These are phyloP conservation scores for Auxenochlorella protothecoides DNA, from an alignment of 139 green algal genomes.

Conservation along the genomic window DNA sequence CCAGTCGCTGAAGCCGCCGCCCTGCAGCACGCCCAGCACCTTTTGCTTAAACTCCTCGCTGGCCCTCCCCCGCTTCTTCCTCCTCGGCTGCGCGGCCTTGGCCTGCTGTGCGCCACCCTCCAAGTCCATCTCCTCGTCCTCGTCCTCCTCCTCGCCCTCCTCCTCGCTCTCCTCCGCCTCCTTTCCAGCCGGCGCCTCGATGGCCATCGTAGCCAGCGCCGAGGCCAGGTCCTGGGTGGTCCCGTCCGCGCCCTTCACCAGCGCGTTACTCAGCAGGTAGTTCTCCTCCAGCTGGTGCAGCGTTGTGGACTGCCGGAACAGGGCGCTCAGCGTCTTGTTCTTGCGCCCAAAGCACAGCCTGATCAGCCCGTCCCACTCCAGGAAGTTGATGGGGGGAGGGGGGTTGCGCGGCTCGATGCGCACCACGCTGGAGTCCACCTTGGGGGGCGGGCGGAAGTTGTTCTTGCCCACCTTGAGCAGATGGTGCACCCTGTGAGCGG, in stretches of 20 bases:
- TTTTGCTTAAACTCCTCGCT: conserved; percentile 67
- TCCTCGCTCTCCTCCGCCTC: conserved; percentile 18
- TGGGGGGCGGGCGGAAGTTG: conserved; percentile 93
- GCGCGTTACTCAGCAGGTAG: conserved; percentile 44
- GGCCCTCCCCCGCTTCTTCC: conserved; percentile 11
- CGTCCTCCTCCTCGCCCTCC: conserved; percentile 21
- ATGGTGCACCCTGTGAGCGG: conserved; percentile 17
- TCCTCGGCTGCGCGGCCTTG: background rate
- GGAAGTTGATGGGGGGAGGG: conserved; percentile 86
- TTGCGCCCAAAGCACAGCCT: conserved; percentile 86
- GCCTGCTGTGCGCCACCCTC: conserved; percentile 14
- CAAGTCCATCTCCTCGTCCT: conserved; percentile 22
- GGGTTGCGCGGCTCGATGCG: conserved; percentile 93
- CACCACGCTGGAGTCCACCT: conserved; percentile 95
- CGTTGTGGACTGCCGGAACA: conserved; percentile 66
- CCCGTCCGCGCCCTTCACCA: background rate
- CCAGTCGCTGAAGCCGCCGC: conserved; percentile 55
- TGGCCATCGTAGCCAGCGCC: background rate
- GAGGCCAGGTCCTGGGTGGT: conserved; percentile 1
- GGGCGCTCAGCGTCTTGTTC: conserved; percentile 94
- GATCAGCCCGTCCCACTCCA: conserved; percentile 95
- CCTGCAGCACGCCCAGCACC: conserved; percentile 55
- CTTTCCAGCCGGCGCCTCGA: background rate
- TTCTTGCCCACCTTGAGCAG: conserved; percentile 79
- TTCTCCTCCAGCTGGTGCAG: conserved; percentile 66